Evolutionary conservation across 1,139 yeast genomes (phyloP).

Genomic region (Suhomyces panamericanus): DNA sequence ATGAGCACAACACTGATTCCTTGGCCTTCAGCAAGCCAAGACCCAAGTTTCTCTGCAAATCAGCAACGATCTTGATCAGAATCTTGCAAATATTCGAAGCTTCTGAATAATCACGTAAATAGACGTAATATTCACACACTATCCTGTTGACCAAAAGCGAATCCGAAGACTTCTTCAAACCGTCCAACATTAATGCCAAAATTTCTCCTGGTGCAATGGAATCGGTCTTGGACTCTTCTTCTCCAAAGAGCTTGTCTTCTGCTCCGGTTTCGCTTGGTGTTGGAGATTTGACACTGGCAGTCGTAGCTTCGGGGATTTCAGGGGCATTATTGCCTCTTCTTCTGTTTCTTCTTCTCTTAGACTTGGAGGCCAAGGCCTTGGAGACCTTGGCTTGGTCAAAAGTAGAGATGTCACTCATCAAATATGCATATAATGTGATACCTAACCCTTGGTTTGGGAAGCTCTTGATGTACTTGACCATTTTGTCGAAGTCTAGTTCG

Average conservation of each 20-base stretch:
- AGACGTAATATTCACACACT: constrained; percentile 58
- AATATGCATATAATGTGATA: constrained; percentile 56
- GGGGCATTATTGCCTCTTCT: not conserved
- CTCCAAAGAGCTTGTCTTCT: constrained; percentile 12
- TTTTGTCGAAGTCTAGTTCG: constrained; percentile 48
- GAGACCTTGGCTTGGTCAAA: constrained; percentile 34
- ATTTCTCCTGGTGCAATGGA: constrained; percentile 52
- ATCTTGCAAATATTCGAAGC: constrained; percentile 61
- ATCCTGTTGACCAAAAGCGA: constrained; percentile 68
- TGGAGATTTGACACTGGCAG: too few species aligned
- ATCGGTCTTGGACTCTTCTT: constrained; percentile 19
- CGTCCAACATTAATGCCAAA: constrained; percentile 53
- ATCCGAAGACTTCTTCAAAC: constrained; percentile 46
- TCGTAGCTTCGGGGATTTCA: not conserved
- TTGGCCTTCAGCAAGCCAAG: constrained; percentile 51
- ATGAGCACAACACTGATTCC: constrained; percentile 59
- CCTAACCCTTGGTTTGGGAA: constrained; percentile 70
- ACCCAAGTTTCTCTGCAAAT: constrained; percentile 47
- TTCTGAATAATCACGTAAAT: constrained; percentile 61
- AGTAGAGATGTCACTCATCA: constrained; percentile 69
- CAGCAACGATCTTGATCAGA: constrained; percentile 61
- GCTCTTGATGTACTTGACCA: constrained; percentile 51
- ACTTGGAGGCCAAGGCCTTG: constrained; percentile 12
- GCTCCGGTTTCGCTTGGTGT: too few species aligned
- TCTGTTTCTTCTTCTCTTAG: constrained; percentile 4